phyloP scores from a whole-genome alignment of 1,139 yeast genomes.

The Candida frijolesensis region DNA sequence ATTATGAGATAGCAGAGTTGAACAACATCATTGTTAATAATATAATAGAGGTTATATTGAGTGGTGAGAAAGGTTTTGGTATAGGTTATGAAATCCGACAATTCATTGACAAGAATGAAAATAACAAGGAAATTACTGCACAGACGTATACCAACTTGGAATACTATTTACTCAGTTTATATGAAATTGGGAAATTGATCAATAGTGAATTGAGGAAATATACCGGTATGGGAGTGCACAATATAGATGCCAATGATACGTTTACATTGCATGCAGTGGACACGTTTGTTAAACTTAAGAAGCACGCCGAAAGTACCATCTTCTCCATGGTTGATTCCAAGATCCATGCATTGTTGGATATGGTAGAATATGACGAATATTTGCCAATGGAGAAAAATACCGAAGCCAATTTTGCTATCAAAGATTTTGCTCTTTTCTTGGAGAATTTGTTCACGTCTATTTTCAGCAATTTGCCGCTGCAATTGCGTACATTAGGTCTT shows the following conservation, averaged over 20 bases:
- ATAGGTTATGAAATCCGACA: conserved; percentile 68
- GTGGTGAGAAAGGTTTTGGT: conserved; percentile 50
- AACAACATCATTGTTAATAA: conserved; percentile 53
- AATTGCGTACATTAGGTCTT: conserved; percentile 76
- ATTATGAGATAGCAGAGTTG: conserved; percentile 47
- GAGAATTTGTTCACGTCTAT: conserved; percentile 87
- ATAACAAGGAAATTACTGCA: conserved; percentile 86
- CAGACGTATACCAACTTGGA: conserved; percentile 89
- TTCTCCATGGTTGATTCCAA: conserved; percentile 80
- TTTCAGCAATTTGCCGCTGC: conserved; percentile 77
- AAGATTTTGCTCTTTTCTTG: conserved; percentile 85
- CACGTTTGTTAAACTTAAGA: conserved; percentile 62
- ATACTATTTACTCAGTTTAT: conserved; percentile 68
- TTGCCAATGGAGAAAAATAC: conserved; percentile 46
- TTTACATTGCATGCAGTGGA: conserved; percentile 46
- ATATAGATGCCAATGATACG: conserved; percentile 41
- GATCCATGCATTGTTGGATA: conserved; percentile 77
- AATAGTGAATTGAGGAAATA: conserved; percentile 48
- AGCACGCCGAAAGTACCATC: conserved; percentile 77
- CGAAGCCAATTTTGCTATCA: conserved; percentile 75
- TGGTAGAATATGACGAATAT: conserved; percentile 85
- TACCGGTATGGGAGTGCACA: conserved; percentile 55
- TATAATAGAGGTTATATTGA: conserved; percentile 69
- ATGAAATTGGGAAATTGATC: conserved; percentile 54
- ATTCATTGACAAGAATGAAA: conserved; percentile 59